A percentile compares a stretch with the other conserved stretches of the same genome.
Conservation (phyloP, 352 stramenopile species). For the Aphanomyces astaci region DNA sequence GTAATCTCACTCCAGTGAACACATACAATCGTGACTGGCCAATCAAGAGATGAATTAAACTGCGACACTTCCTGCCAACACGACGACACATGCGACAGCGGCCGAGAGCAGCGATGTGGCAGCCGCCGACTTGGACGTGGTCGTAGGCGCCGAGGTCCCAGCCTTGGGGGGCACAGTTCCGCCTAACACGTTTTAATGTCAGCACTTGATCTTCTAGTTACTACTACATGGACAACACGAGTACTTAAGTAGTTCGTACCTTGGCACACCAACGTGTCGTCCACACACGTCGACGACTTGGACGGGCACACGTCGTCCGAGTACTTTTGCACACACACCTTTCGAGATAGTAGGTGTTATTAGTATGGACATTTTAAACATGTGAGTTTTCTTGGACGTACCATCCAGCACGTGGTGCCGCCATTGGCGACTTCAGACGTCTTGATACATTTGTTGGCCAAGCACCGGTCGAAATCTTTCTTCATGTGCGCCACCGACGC, state of each 20-base stretch:
- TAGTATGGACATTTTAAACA: neutral
- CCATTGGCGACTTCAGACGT: constrained; percentile 9
- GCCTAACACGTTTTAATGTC: no score
- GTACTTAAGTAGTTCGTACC: no score
- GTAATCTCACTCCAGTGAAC: no score
- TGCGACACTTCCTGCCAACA: no score
- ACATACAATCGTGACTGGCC: no score
- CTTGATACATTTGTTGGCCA: neutral
- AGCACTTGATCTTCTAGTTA: no score
- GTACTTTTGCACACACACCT: constrained; percentile 23
- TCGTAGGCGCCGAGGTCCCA: no score
- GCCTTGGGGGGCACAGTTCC: neutral
- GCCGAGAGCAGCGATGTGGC: no score
- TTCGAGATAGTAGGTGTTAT: neutral
- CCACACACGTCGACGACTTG: constrained; percentile 3
- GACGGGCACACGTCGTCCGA: constrained; percentile 12
- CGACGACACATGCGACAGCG: no score
- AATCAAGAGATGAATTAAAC: no score
- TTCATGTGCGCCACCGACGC: neutral
- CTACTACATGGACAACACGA: no score
- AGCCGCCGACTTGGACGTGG: no score
- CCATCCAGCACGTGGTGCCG: constrained; percentile 20
- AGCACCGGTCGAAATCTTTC: neutral
- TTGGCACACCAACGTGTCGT: constrained; percentile 13
- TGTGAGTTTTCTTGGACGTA: neutral